phyloP scores from a whole-genome alignment of 257 asterid species.

The Solanum stenotomum region DNA sequence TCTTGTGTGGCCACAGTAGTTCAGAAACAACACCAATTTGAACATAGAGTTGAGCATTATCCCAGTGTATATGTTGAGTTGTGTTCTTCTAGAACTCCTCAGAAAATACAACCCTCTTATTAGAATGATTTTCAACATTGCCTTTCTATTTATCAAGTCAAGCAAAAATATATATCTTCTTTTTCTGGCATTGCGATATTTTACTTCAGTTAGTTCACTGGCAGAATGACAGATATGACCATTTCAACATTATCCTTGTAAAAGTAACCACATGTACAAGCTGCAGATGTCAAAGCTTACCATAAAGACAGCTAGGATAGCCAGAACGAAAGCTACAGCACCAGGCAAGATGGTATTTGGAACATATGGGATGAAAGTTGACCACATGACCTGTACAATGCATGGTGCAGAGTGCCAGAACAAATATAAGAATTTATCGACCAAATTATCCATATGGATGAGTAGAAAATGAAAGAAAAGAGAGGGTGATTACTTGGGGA shows the following conservation, averaged over 20 bases:
- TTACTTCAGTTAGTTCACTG: not conserved
- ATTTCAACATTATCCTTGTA: not conserved
- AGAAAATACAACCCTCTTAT: not conserved
- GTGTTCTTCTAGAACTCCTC: not conserved
- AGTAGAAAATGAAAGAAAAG: not conserved
- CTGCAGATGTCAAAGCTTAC: constrained; percentile 28
- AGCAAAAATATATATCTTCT: not conserved
- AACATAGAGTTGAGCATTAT: not conserved
- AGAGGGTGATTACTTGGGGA: constrained; percentile 53
- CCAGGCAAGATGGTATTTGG: constrained; percentile 88
- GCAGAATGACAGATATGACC: not conserved
- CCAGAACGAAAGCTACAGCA: constrained; percentile 37
- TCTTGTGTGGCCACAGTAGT: not conserved
- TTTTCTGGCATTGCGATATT: not conserved
- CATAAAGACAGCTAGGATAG: constrained; percentile 55
- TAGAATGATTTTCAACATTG: not conserved
- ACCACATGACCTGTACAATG: constrained; percentile 85
- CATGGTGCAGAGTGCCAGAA: not conserved
- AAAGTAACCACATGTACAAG: not conserved
- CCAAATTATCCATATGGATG: not conserved
- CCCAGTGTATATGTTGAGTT: not conserved
- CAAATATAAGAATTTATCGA: not conserved
- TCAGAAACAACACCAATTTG: not conserved
- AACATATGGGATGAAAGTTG: constrained; percentile 81
- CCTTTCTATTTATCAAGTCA: not conserved